Base-by-base conservation (phyloP, 1,284 basidiomycete genomes). In the Irpex sp. region DNA sequence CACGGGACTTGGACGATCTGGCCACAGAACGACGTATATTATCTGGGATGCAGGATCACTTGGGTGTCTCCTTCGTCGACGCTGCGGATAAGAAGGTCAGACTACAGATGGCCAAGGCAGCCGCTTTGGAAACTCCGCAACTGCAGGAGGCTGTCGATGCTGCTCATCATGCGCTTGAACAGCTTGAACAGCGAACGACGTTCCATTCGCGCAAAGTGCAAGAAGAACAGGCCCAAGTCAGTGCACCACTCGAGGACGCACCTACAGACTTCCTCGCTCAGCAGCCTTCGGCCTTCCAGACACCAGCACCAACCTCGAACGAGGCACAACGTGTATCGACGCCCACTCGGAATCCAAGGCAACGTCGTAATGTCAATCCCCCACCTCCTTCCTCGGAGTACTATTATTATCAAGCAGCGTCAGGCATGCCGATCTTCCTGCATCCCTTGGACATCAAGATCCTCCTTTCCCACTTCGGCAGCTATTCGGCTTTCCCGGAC, bases 381-480 rank as follows among this genome's bases (percentile, higher is more conserved):
- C 90, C 91, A 1, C 89, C 91, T 8, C 90, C 89, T 11, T 88
- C 89, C 1, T 90, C 89, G 19, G 89, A 89, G 9, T 98, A 97
- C 77, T 94, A 92, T 71, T 99, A 94, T 76, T 99, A 98, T 76
- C 97, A 99, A 76, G 93, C 95, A 9, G 88, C 94, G 0, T 93
- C 93, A 1, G 97, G 97, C 15, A 83, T 94, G 65, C 92, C 94
- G 17, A 85, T 98, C 69, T 99, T 93, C 79, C 84, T 99, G 13
- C 95, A 97, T 72, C 96, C 97, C 1, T 84, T 99, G 47, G 97
- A 99, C 74, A 97, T 97, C 76, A 92, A 91, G 76, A 95, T 98
- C 62, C 83, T 99, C 13, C 81, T 95, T 15, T 85, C 93, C 9
- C 90, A 96, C 73, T 98, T 90, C 77, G 82, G 87, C 68, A 84